Conservation (phyloP, 108 stramenopile species). For the Craspedostauros australis region DNA sequence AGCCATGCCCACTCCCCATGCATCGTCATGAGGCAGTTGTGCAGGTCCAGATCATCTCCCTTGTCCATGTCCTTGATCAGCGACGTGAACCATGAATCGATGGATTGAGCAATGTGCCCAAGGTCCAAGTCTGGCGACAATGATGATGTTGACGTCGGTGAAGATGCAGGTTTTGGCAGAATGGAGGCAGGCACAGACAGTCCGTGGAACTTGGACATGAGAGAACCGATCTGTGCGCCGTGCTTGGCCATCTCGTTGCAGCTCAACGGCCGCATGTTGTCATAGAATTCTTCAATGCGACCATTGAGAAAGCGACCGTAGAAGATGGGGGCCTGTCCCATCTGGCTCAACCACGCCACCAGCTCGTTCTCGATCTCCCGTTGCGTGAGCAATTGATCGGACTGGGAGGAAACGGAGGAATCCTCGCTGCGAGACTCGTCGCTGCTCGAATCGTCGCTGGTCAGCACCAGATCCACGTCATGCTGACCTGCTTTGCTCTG, state of each 20-base stretch:
- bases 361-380: constrained; percentile 43
- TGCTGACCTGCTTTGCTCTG: background rate
- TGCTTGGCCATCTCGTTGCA: constrained; percentile 30
- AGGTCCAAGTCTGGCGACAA: too few species aligned
- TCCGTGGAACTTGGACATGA: constrained; percentile 36
- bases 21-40: constrained; percentile 8
- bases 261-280: constrained; percentile 30
- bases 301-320: constrained; percentile 70
- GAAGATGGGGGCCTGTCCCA: constrained; percentile 43
- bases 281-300: constrained; percentile 65
- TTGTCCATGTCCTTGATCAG: background rate
- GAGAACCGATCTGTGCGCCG: constrained; percentile 30
- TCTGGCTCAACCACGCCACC: constrained; percentile 41
- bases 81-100: background rate
- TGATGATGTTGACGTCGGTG: too few species aligned
- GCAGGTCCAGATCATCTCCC: background rate
- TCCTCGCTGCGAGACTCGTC: background rate
- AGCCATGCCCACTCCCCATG: constrained; percentile 38
- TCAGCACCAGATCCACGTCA: background rate
- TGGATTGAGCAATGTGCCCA: too few species aligned
- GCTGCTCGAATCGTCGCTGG: constrained; percentile 22
- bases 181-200: constrained; percentile 11
- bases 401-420: background rate
- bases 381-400: too few species aligned
- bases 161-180: constrained; percentile 3